Evolutionary conservation across 257 asterid genomes (phyloP).

Genomic region (Parsonsia alboflavescens): DNA sequence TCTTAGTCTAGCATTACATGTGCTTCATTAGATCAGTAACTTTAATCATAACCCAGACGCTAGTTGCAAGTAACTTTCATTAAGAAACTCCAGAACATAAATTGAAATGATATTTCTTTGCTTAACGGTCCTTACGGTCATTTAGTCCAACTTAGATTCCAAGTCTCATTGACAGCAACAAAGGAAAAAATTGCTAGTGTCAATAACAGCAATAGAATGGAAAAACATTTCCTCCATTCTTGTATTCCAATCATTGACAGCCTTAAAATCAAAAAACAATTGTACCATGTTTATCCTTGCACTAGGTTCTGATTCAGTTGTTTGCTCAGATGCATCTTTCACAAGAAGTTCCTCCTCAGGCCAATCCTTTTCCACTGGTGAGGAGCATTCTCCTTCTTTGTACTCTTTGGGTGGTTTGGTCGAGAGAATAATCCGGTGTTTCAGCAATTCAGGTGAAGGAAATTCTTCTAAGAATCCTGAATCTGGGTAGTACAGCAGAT

Average conservation of each 20-base stretch:
- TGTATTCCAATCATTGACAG: background rate
- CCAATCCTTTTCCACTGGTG: conserved; percentile 41
- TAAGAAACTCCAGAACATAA: background rate
- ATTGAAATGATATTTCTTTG: background rate
- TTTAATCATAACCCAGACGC: background rate
- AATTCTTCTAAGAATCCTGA: conserved; percentile 56
- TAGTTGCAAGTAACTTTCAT: background rate
- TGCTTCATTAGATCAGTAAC: background rate
- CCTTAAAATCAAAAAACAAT: conserved; percentile 5
- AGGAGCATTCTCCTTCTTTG: conserved; percentile 45
- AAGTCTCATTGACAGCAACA: no score
- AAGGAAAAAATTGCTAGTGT: no score
- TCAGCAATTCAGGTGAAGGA: conserved; percentile 77
- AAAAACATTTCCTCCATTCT: background rate
- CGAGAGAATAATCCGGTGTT: conserved; percentile 69
- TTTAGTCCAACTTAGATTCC: no score
- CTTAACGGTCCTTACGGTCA: no score
- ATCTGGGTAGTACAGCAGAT: conserved; percentile 67
- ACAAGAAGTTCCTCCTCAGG: conserved; percentile 44
- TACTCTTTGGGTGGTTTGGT: conserved; percentile 94
- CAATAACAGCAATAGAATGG: no score
- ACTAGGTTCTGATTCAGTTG: conserved; percentile 27
- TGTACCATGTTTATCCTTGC: conserved; percentile 33
- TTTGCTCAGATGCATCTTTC: conserved; percentile 18
- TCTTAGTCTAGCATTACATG: background rate